phyloP scores from a whole-genome alignment of 176 grass and related monocot genomes.

The Hyparrhenia diplandra region DNA sequence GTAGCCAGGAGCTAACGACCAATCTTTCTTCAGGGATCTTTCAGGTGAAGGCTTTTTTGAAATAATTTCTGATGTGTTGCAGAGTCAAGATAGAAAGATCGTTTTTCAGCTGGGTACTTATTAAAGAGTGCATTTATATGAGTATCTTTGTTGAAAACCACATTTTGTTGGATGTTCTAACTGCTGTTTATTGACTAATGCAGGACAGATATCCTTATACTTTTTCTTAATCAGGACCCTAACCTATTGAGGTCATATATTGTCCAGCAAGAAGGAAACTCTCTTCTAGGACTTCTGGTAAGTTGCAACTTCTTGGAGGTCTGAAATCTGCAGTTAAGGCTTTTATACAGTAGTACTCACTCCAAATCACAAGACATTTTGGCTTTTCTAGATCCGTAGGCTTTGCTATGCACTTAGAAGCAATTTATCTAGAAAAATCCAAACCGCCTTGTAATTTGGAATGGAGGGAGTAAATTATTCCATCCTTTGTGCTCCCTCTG shows the following conservation, averaged over 20 bases:
- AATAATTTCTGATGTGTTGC: conserved; percentile 79
- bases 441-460: too few relatives aligned
- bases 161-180: neutral
- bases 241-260: conserved; percentile 93
- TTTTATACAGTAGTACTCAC: neutral
- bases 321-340: neutral
- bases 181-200: conserved; percentile 39
- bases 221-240: conserved; percentile 97
- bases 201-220: conserved; percentile 97
- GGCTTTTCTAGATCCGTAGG: too few relatives aligned
- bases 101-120: conserved; percentile 90
- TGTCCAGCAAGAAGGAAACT: conserved; percentile 91
- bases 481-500: neutral
- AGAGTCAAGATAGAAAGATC: conserved; percentile 85
- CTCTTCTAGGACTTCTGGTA: conserved; percentile 96
- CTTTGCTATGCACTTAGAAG: too few relatives aligned
- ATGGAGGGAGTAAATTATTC: neutral
- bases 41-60: conserved; percentile 94
- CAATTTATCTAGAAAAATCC: too few relatives aligned
- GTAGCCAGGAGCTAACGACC: conserved; percentile 12
- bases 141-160: neutral
- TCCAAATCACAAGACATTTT: too few relatives aligned
- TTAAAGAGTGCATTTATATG: conserved; percentile 21
- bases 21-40: conserved; percentile 76
- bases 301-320: conserved; percentile 16